phyloP scores from a whole-genome alignment of 2,329 filamentous ascomycete genomes.

The Ceratocystiopsis sp. region DNA sequence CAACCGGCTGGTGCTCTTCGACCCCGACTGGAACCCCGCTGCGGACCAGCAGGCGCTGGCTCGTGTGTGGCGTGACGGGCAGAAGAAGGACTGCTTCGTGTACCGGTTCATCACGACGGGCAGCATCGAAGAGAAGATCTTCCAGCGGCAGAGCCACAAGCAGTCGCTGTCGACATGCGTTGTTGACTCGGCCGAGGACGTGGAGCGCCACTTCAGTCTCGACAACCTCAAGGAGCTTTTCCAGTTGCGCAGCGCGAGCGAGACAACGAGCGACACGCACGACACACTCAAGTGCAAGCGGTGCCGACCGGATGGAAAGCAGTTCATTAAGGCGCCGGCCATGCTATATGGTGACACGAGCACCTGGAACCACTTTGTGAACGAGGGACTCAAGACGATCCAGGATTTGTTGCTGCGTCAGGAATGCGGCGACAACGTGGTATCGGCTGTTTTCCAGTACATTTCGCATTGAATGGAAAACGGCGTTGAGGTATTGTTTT shows the following conservation, averaged over 20 bases:
- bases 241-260: conserved; percentile 56
- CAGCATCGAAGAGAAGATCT: conserved; percentile 98
- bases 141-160: conserved; percentile 96
- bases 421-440: conserved; percentile 59
- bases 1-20: conserved; percentile 88
- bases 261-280: conserved; percentile 80
- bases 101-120: conserved; percentile 98
- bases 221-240: conserved; percentile 87
- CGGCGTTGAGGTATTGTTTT: too few relatives aligned
- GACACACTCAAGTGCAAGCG: conserved; percentile 98
- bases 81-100: conserved; percentile 98
- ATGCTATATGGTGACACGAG: conserved; percentile 97
- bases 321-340: conserved; percentile 77
- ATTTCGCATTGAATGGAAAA: conserved; percentile 53
- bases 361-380: conserved; percentile 97
- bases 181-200: conserved; percentile 90
- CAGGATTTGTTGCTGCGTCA: conserved; percentile 84
- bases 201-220: conserved; percentile 88
- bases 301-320: conserved; percentile 73
- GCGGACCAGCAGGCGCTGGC: conserved; percentile 94
- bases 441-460: conserved; percentile 96
- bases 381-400: conserved; percentile 61
- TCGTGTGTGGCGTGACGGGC: conserved; percentile 94
- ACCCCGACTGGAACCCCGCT: conserved; percentile 95
- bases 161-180: conserved; percentile 92